Base-by-base conservation (phyloP, 2,329 filamentous ascomycete species). In the Claviceps maximensis region DNA sequence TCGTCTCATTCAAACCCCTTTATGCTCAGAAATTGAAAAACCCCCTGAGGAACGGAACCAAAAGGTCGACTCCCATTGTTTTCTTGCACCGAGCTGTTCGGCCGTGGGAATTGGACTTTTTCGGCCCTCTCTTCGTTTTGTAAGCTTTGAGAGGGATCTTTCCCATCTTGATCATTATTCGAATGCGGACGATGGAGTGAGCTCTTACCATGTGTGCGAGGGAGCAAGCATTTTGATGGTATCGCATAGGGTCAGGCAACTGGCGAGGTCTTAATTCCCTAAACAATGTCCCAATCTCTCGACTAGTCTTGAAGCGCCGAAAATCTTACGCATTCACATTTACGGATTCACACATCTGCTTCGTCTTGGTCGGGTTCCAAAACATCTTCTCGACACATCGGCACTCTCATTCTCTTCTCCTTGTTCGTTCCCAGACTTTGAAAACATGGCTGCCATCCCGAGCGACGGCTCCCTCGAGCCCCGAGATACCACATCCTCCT, bases 401-500 rank as follows among this genome's bases (percentile, higher is more conserved):
- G n/a, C n/a, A n/a, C n/a, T n/a, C n/a, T n/a, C n/a, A n/a, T n/a
- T n/a, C n/a, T n/a, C n/a, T n/a, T n/a, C n/a, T n/a, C n/a, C n/a
- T n/a, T n/a, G n/a, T n/a, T n/a, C n/a, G n/a, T n/a, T n/a, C n/a
- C n/a, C n/a, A n/a, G n/a, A n/a, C n/a, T n/a, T n/a, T n/a, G n/a
- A n/a, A 33, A 33, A 8, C 31, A 33, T 67, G 61, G 60, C 60
- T 12, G 59, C 61, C 15, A 60, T 55, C 52, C 58, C 63, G 19
- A 63, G 61, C 50, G 57, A 61, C 47, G 58, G 62, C 53, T 56
- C 56, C 50, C 19, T 46, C 21, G 53, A 52, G 15, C 17, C 33
- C 33, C 47, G 33, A 5, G 47, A 23, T 9, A 48, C 50, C 15
- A 50, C 53, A 53, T 51, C 60, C 36, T n/a, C 36, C 15, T 38